Base-by-base conservation (phyloP, 1,284 basidiomycete species). In the Ustilago crameri region DNA sequence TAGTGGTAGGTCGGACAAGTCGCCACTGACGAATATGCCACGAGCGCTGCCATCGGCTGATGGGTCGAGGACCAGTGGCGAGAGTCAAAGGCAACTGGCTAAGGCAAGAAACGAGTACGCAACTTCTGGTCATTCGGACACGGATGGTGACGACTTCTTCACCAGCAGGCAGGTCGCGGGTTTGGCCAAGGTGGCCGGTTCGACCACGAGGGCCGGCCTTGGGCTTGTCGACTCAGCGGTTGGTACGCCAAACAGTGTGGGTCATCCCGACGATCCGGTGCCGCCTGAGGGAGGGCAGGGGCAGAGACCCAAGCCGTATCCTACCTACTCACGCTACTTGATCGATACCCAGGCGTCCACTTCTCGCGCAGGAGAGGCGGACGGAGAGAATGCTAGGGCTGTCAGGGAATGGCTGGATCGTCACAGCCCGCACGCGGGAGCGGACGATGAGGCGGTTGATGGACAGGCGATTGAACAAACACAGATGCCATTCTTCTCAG, bases 61-160 rank as follows among this genome's bases (percentile, higher is more conserved):
- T 41, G 51, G 51, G 17, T 66, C 64, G n/a, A 41, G 57, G 17
- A 66, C 64, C 12, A 60, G 57, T 20, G 58, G 59, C 17, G 65
- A 68, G 48, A 68, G 53, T 32, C 44, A 40, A 8, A 43, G 32
- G 20, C 1, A 27, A 30, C 10, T 43, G 30, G 22, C 23, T 9
- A 42, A 42, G 41, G 17, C 20, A 18, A 22, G 32, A 12, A 37
- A 49, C 17, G 38, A 26, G 9, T 20, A 23, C 18, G 63, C 57
- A 0, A 45, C 46, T 8, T 62, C 58, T n/a, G n/a, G 63, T 32
- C 54, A 51, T 17, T 51, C 47, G 32, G 70, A 67, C 38, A 73
- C 70, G 52, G 70, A 73, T 43, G 51, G 48, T 45, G 70, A 73
- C 10, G 70, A 73, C 32, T 73, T 73, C 30, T 73, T 73, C 32